These are phyloP conservation scores for Mortierella antarctica DNA, from an alignment of 192 early-diverging fungal genomes.

Conservation along the genomic window DNA sequence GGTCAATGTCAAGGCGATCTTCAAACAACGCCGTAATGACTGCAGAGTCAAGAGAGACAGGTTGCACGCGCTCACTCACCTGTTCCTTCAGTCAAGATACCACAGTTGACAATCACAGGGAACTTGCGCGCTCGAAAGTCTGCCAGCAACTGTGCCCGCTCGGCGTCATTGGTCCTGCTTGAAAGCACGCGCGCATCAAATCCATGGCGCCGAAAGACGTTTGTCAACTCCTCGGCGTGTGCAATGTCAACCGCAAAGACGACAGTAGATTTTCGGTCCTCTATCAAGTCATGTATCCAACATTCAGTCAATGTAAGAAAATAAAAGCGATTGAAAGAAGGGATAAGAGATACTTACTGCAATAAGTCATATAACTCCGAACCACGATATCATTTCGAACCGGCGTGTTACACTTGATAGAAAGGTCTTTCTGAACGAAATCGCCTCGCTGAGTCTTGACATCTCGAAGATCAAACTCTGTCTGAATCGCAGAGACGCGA, in stretches of 20 bases:
- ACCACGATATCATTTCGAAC: slow-evolving; percentile 73
- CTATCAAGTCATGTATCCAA: slow-evolving; percentile 5
- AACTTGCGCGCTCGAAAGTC: slow-evolving; percentile 70
- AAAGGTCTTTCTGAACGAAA: slow-evolving; percentile 67
- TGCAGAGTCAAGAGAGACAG: background rate
- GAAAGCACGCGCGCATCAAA: slow-evolving; percentile 65
- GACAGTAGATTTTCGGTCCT: slow-evolving; percentile 71
- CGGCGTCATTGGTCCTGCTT: slow-evolving; percentile 61
- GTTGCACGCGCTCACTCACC: slow-evolving; percentile 11
- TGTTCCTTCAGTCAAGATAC: slow-evolving; percentile 75
- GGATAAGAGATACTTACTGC: slow-evolving; percentile 27
- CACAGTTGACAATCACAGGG: slow-evolving; percentile 92
- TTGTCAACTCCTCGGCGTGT: slow-evolving; percentile 73
- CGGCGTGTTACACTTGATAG: slow-evolving; percentile 65
- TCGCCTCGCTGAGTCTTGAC: slow-evolving; percentile 66
- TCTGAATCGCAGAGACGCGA: slow-evolving; percentile 73
- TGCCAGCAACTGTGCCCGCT: slow-evolving; percentile 68
- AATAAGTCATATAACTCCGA: slow-evolving; percentile 68
- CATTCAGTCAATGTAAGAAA: background rate
- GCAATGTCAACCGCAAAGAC: slow-evolving; percentile 90
- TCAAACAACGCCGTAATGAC: background rate
- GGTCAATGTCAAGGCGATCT: background rate
- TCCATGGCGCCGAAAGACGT: slow-evolving; percentile 63
- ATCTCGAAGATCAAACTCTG: slow-evolving; percentile 62
- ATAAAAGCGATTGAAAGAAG: background rate